Evolutionary conservation across 768 basidiomycete species (phyloP).

Genomic region (Leucocoprinus leucothites): DNA sequence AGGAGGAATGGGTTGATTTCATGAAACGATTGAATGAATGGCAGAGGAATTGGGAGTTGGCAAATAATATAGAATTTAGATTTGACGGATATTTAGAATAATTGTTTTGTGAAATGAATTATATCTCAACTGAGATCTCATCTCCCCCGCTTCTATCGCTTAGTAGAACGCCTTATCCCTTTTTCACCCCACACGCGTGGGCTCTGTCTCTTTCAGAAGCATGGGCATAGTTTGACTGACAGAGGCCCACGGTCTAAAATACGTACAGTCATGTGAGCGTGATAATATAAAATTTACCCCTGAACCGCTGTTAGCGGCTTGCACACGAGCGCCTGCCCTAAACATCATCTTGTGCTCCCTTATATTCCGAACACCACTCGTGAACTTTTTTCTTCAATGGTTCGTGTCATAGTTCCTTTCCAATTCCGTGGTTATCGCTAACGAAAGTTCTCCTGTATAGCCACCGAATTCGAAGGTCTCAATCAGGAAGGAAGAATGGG

Average conservation of each 20-base stretch:
- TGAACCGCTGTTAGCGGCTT: background rate
- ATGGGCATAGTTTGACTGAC: too few relatives aligned
- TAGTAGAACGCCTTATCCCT: background rate
- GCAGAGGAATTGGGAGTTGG: conserved; percentile 52
- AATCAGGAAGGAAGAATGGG: conserved; percentile 86
- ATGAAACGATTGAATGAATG: conserved; percentile 45
- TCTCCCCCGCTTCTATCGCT: conserved; percentile 6
- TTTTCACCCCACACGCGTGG: background rate
- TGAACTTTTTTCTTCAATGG: conserved; percentile 29
- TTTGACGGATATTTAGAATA: background rate
- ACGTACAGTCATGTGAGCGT: background rate
- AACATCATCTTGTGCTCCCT: conserved; percentile 19
- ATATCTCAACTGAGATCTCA: conserved; percentile 8
- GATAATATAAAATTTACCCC: background rate
- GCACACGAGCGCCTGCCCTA: conserved; percentile 29
- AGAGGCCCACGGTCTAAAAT: conserved; percentile 1
- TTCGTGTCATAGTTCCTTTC: conserved; percentile 22
- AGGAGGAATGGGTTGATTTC: conserved; percentile 47
- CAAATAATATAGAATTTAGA: conserved; percentile 21
- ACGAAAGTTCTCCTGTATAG: conserved; percentile 15
- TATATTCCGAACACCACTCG: conserved; percentile 24
- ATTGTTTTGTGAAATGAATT: background rate
- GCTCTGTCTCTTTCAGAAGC: background rate
- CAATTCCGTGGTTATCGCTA: conserved; percentile 3
- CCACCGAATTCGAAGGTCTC: conserved; percentile 44